Conservation (phyloP, 352 stramenopile genomes). For the Globisporangium camurandrum region DNA sequence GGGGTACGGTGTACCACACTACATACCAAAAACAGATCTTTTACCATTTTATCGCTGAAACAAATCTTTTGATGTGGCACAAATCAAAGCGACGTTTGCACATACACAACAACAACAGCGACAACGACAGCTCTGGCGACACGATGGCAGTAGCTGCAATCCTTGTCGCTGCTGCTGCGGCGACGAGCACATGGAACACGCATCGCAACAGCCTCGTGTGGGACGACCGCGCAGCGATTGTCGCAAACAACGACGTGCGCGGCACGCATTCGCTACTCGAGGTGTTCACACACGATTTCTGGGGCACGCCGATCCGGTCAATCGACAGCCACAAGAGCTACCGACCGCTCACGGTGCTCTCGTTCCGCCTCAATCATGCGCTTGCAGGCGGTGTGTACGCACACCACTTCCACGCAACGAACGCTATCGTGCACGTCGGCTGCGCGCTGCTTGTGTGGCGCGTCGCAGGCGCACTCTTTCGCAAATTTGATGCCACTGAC, state of each 20-base stretch:
- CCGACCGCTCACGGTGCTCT: slow-evolving; percentile 62
- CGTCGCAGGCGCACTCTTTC: slow-evolving; percentile 30
- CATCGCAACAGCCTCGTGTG: slow-evolving; percentile 67
- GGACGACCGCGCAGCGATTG: slow-evolving; percentile 77
- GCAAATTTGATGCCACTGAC: neutral
- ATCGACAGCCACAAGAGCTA: slow-evolving; percentile 78
- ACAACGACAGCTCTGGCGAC: neutral
- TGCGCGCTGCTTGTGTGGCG: slow-evolving; percentile 54
- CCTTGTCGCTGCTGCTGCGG: slow-evolving; percentile 20
- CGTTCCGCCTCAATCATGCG: slow-evolving; percentile 46
- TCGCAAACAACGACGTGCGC: slow-evolving; percentile 43
- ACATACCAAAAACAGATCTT: too few relatives aligned
- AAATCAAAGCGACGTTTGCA: neutral
- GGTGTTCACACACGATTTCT: slow-evolving; percentile 73
- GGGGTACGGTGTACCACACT: too few relatives aligned
- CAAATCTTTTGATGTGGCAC: too few relatives aligned
- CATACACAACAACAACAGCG: neutral
- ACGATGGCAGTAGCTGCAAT: neutral
- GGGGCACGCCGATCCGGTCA: slow-evolving; percentile 53
- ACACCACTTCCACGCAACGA: slow-evolving; percentile 48
- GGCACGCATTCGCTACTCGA: slow-evolving; percentile 18
- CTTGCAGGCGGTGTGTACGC: slow-evolving; percentile 13
- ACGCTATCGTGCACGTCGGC: slow-evolving; percentile 53
- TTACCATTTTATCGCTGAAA: too few relatives aligned
- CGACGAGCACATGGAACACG: slow-evolving; percentile 37